Percentiles rank a stretch among this genome's conserved stretches.
Conservation (phyloP, 2,329 filamentous ascomycete genomes). For the Emmonsiellopsis sp. region DNA sequence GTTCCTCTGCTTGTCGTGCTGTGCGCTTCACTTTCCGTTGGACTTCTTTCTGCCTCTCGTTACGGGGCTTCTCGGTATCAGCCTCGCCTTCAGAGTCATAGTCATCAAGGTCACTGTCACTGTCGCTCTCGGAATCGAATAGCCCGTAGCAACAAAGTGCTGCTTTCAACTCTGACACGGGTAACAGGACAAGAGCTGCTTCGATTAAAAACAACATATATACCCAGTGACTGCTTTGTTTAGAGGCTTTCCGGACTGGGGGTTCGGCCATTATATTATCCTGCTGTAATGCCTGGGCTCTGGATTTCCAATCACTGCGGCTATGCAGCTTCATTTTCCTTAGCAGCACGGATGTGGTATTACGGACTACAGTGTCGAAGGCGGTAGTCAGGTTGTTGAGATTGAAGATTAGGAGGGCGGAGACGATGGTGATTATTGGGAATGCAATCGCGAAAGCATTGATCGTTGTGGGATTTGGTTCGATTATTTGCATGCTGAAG, state of each 20-base stretch:
- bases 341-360: conserved; percentile 1
- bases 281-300: conserved; percentile 2
- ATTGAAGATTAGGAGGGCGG: conserved; percentile 6
- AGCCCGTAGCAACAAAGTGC: conserved; percentile 1
- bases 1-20: not conserved
- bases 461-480: not conserved
- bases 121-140: not conserved
- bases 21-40: not conserved
- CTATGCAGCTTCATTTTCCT: conserved; percentile 5
- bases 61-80: not conserved
- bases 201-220: conserved; percentile 3
- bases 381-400: conserved; percentile 3
- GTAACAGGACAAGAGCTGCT: not conserved
- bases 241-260: conserved; percentile 4
- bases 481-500: conserved; percentile 6
- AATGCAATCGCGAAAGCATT: conserved; percentile 7
- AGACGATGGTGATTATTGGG: conserved; percentile 6
- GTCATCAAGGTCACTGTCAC: not conserved
- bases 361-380: conserved; percentile 2
- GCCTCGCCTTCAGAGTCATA: not conserved
- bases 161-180: conserved; percentile 2
- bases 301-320: conserved; percentile 6
- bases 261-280: conserved; percentile 4
- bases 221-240: conserved; percentile 8
- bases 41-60: not conserved